These are phyloP conservation scores for Lodderomyces parapsilosis DNA, from an alignment of 1,139 yeast species.

Conservation along the genomic window DNA sequence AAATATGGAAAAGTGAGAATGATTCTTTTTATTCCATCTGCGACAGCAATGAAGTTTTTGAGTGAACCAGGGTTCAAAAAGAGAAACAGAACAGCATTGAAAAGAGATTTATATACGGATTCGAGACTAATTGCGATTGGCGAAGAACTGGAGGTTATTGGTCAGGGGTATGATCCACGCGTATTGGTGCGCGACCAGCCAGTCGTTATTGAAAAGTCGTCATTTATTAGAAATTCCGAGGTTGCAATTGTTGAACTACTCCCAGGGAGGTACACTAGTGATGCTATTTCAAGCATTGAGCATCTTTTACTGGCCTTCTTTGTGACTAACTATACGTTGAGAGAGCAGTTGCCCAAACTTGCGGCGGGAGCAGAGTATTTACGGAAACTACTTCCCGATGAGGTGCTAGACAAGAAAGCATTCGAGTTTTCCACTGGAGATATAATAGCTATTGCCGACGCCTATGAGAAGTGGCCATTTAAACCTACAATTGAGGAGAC, in stretches of 20 bases:
- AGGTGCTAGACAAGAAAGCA: conserved; percentile 45
- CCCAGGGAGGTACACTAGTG: conserved; percentile 54
- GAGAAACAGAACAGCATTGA: conserved; percentile 59
- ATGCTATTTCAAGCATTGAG: conserved; percentile 65
- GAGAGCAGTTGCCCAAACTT: conserved; percentile 50
- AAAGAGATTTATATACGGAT: conserved; percentile 60
- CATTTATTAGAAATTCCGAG: conserved; percentile 24
- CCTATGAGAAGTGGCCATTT: conserved; percentile 79
- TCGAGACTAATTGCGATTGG: conserved; percentile 51
- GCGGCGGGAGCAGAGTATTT: conserved; percentile 87
- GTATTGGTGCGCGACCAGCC: conserved; percentile 41
- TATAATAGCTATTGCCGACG: conserved; percentile 46
- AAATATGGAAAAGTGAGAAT: conserved; percentile 71
- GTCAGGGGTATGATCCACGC: conserved; percentile 37
- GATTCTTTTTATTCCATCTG: conserved; percentile 60
- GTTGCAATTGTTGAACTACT: conserved; percentile 56
- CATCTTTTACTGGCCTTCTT: conserved; percentile 51
- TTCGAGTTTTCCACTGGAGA: conserved; percentile 55
- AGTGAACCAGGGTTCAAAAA: conserved; percentile 45
- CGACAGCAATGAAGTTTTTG: conserved; percentile 60
- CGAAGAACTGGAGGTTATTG: conserved; percentile 23
- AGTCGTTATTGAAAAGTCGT: conserved; percentile 22
- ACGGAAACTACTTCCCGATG: conserved; percentile 26
- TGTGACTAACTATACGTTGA: conserved; percentile 20
- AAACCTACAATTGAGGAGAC: conserved; percentile 50